phyloP scores from a whole-genome alignment of 2,329 filamentous ascomycete species.

The Pseudogymnoascus sp. region DNA sequence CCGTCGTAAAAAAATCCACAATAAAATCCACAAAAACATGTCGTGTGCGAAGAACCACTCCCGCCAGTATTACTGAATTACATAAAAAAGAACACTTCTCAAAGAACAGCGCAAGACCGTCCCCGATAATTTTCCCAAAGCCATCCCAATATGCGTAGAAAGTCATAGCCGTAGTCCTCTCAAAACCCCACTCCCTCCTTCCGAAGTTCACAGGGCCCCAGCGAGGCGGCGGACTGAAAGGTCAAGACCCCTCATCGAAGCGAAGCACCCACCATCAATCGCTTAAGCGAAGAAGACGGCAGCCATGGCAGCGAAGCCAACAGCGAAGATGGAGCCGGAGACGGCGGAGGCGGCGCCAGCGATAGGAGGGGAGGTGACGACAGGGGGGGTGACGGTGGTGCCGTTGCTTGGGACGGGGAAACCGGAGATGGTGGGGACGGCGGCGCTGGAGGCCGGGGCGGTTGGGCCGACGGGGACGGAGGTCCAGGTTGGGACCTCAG shows the following conservation, averaged over 20 bases:
- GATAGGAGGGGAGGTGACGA: constrained; percentile 15
- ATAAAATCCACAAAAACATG: neutral
- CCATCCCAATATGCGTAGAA: constrained; percentile 2
- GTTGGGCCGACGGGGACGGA: constrained; percentile 6
- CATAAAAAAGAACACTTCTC: too few relatives aligned
- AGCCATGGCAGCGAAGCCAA: constrained; percentile 17
- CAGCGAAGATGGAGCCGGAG: constrained; percentile 27
- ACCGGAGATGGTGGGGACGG: constrained; percentile 9
- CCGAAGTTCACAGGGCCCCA: neutral
- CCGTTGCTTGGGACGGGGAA: constrained; percentile 13
- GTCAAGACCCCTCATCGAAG: neutral
- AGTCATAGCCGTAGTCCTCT: neutral
- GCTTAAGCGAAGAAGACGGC: constrained; percentile 28
- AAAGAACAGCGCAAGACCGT: neutral
- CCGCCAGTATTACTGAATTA: too few relatives aligned
- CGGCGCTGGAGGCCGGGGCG: neutral
- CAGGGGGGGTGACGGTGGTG: constrained; percentile 13
- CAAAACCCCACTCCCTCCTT: neutral
- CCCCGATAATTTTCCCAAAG: neutral
- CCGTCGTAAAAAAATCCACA: neutral
- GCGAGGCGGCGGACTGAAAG: neutral
- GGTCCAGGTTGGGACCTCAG: constrained; percentile 19
- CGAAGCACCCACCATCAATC: neutral
- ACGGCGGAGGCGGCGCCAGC: constrained; percentile 25
- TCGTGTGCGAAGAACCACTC: too few relatives aligned